Evolutionary conservation across 192 early-diverging fungal genomes (phyloP).

Genomic region (Coemansia reversa): DNA sequence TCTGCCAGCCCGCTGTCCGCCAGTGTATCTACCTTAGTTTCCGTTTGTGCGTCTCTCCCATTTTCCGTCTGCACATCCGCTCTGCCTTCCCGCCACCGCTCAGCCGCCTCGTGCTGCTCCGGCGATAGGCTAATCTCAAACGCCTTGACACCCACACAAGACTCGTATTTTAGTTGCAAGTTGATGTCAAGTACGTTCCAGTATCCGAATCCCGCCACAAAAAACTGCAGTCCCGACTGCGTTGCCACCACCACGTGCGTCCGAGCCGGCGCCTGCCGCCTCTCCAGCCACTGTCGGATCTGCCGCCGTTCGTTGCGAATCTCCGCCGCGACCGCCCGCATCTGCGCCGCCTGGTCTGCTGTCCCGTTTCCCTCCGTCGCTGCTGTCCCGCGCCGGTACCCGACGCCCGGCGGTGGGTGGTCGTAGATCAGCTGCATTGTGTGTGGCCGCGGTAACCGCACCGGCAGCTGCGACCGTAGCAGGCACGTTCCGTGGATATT

Average conservation of each 20-base stretch:
- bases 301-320: constrained; percentile 35
- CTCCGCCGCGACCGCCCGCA: constrained; percentile 5
- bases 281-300: constrained; percentile 27
- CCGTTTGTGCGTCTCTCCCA: background rate
- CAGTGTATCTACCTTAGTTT: constrained; percentile 1
- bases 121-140: constrained; percentile 27
- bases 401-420: constrained; percentile 49
- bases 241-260: constrained; percentile 51
- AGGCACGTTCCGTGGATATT: constrained; percentile 49
- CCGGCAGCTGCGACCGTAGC: constrained; percentile 42
- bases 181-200: constrained; percentile 52
- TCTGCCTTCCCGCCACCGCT: background rate
- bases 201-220: constrained; percentile 52
- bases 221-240: constrained; percentile 43
- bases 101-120: background rate
- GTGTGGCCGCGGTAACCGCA: constrained; percentile 52
- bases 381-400: constrained; percentile 23
- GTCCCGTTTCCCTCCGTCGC: constrained; percentile 8
- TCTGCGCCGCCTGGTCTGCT: constrained; percentile 5
- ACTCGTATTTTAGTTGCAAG: constrained; percentile 36
- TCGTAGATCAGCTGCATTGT: constrained; percentile 47
- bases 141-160: constrained; percentile 51
- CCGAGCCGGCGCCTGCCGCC: constrained; percentile 18
- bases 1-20: background rate
- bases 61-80: background rate